Base-by-base conservation (phyloP, 2,329 filamentous ascomycete genomes). In the Fusarium protoensiforme region DNA sequence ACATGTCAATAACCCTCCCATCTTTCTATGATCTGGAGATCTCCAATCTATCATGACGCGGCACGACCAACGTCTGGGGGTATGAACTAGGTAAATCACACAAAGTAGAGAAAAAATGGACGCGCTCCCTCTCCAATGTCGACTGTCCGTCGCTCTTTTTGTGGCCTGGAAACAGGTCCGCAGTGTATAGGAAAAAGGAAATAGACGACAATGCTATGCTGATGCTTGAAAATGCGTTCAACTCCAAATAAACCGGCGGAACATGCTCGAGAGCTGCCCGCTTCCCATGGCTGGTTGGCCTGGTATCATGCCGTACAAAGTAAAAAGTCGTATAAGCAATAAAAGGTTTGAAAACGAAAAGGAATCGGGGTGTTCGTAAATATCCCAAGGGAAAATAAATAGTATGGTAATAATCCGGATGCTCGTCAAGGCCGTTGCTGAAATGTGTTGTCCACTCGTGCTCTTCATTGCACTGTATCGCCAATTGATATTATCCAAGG, bases 291-390 rank as follows among this genome's bases (percentile, higher is more conserved):
- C 67, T 58, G 64, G 38, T 64, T 38, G 18, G 73, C 71, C 71
- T 77, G 75, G 71, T 77, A 77, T 77, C 71, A 77, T 77, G 65
- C 57, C 73, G 43, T 60, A 48, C 43, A 74, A 65, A 72, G 63
- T 38, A 27, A 72, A 61, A 67, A 59, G 20, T 41, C 53, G 24
- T 56, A 41, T 54, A 54, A 63, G 53, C 36, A 39, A 68, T 60
- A 61, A 35, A 61, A 36, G 53, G n/a, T 46, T 58, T 39, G 9
- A 22, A 69, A 38, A 66, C 64, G 54, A 51, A 33, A 62, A 51
- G 46, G 41, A 59, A 46, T 33, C n/a, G 11, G 14, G 31, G 22
- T 41, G 39, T 29, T 67, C 67, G 16, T 71, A 16, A 16, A 35
- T 18, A 14, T 43, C 39, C 20, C 14, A 48, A 35, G 36, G n/a